These are phyloP conservation scores for Tetrapyrgos nigripes DNA, from an alignment of 1,284 basidiomycete species.

Conservation along the genomic window DNA sequence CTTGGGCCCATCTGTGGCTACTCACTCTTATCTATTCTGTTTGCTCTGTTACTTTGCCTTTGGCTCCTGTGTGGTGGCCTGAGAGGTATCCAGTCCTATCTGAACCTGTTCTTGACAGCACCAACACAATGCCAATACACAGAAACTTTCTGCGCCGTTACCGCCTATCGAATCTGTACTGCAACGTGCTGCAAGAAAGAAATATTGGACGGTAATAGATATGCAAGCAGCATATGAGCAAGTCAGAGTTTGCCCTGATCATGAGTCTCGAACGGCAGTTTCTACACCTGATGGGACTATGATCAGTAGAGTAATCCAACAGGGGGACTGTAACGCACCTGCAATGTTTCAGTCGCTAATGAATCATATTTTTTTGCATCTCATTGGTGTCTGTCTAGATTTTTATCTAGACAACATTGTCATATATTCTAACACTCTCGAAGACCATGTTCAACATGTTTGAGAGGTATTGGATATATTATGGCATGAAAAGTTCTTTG, in stretches of 20 bases:
- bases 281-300: conserved; percentile 34
- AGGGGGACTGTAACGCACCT: conserved; percentile 20
- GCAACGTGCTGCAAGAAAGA: conserved; percentile 5
- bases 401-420: conserved; percentile 20
- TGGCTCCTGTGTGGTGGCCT: too few species aligned
- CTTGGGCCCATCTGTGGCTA: too few species aligned
- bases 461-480: conserved; percentile 27
- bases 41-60: too few species aligned
- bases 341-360: conserved; percentile 17
- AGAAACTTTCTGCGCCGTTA: conserved; percentile 14
- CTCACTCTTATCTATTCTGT: too few species aligned
- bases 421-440: too few species aligned
- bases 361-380: conserved; percentile 12
- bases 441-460: too few species aligned
- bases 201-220: conserved; percentile 31
- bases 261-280: conserved; percentile 28
- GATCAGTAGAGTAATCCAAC: conserved; percentile 22
- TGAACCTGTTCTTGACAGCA: too few species aligned
- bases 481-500: conserved; percentile 40
- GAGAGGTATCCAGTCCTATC: too few species aligned
- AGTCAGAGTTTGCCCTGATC: conserved; percentile 29
- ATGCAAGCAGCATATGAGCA: conserved; percentile 37
- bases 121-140: conserved; percentile 13
- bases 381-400: conserved; percentile 8
- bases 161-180: conserved; percentile 32